A percentile compares a stretch with the other conserved stretches of the same genome.
Evolutionary conservation across 257 asterid species (phyloP).

Genomic region (Plantago ovata): DNA sequence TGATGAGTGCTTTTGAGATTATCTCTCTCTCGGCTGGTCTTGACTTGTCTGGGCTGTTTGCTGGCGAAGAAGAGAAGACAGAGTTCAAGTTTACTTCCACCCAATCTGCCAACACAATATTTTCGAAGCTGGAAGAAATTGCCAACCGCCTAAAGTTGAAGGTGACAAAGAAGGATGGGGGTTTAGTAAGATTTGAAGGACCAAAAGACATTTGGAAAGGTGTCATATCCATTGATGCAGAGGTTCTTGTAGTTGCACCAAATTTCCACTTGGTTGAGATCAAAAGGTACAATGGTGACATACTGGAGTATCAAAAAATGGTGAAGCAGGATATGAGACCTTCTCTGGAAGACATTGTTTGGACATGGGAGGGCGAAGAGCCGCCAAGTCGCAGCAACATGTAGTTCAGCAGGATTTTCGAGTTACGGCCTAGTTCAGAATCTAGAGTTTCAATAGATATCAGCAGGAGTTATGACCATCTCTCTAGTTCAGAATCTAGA

Average conservation of each 20-base stretch:
- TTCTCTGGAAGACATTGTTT: conserved; percentile 58
- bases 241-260: conserved; percentile 58
- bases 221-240: conserved; percentile 52
- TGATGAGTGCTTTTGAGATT: conserved; percentile 75
- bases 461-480: too few relatives aligned
- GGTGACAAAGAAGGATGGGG: conserved; percentile 57
- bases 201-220: conserved; percentile 55
- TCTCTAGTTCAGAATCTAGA: neutral
- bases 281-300: conserved; percentile 60
- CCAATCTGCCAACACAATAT: conserved; percentile 46
- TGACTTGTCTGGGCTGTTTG: conserved; percentile 70
- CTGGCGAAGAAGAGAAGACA: conserved; percentile 40
- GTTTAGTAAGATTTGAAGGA: conserved; percentile 49
- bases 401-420: too few relatives aligned
- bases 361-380: conserved; percentile 74
- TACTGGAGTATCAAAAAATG: conserved; percentile 59
- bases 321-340: conserved; percentile 60
- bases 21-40: conserved; percentile 75
- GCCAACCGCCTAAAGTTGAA: conserved; percentile 55
- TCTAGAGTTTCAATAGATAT: too few relatives aligned
- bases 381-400: conserved; percentile 11
- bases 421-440: too few relatives aligned
- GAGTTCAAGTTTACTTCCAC: conserved; percentile 54
- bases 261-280: conserved; percentile 63
- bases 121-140: conserved; percentile 58